Evolutionary conservation across 192 early-diverging fungal species (phyloP), one percentile per base, ranked within the genome.

Genomic region (Backusella tuberculispora): DNA sequence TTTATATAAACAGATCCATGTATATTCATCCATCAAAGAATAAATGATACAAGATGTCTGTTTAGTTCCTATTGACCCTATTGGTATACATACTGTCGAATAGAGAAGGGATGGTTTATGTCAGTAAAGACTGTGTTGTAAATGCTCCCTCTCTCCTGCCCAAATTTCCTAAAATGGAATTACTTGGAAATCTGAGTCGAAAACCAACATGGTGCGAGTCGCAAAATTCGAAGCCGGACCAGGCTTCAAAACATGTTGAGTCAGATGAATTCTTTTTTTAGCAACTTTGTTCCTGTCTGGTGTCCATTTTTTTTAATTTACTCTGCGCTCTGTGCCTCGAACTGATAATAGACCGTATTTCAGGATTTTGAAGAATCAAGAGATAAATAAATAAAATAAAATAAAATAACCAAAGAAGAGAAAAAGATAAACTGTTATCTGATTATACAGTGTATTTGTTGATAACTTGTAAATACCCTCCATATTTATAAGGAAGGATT

Each of bases 81-180:
- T 67, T 19, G 66, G 66, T 67, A 67, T 67, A 67, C 66, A 41
- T 67, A 67, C 66, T 67, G 66, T 67, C 66, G 66, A 67, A 67
- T 67, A 67, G 41, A 67, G 66, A 41, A 67, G 41, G 66, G 66
- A 67, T 67, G 37, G 66, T 41, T 41, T 41, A 67, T 67, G n/a
- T 42, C 66, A 67, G 38, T 67, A 41, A 19, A 21, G 37, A 41
- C 41, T 38, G 38, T 38, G n/a, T 67, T 10, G 66, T 67, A 67
- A 43, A 67, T 67, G 38, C 66, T 41, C 66, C 41, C 40, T 67
- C 66, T n/a, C 7, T 24, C 21, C 10, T 19, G 21, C n/a, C 15
- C 8, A 12, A 24, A 26, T 12, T 60, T 60, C 53, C 53, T 60
- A 60, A 60, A 60, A 60, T 26, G 53, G 53, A 60, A 60, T 26